phyloP scores from a whole-genome alignment of 73 alveolate genomes.

The Paramecium biaurelia region DNA sequence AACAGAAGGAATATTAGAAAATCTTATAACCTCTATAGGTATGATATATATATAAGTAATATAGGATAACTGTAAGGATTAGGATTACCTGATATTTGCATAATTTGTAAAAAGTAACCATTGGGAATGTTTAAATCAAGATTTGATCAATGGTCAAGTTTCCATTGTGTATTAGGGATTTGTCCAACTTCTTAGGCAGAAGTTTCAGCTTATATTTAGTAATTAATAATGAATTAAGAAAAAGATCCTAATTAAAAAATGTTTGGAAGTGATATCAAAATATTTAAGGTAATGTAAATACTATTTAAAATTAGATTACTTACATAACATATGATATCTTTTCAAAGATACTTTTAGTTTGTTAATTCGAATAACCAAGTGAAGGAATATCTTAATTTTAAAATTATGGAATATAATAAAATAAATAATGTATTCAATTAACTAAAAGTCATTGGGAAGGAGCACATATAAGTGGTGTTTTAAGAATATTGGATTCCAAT shows the following conservation, averaged over 20 bases:
- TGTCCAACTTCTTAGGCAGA: slow-evolving; percentile 45
- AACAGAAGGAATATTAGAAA: not conserved
- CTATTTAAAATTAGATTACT: not conserved
- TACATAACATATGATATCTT: not conserved
- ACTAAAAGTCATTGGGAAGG: slow-evolving; percentile 47
- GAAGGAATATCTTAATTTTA: not conserved
- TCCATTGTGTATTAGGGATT: slow-evolving; percentile 5
- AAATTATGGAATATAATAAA: not conserved
- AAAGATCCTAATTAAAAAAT: not conserved
- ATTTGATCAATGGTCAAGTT: not conserved
- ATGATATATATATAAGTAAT: not conserved
- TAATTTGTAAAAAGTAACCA: not conserved
- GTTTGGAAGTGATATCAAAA: slow-evolving; percentile 20
- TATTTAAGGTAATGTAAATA: not conserved
- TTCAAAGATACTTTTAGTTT: not conserved
- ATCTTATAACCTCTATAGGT: not conserved
- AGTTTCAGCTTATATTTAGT: slow-evolving; percentile 6
- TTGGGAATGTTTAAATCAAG: not conserved
- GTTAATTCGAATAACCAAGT: slow-evolving; percentile 41
- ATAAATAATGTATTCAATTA: not conserved
- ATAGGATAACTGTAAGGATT: slow-evolving; percentile 11
- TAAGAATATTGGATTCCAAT: not conserved
- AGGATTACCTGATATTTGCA: slow-evolving; percentile 24
- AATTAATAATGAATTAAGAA: not conserved
- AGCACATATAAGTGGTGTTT: slow-evolving; percentile 7